These are phyloP conservation scores for Coemansia sp. DNA, from an alignment of 192 early-diverging fungal genomes.

Conservation along the genomic window DNA sequence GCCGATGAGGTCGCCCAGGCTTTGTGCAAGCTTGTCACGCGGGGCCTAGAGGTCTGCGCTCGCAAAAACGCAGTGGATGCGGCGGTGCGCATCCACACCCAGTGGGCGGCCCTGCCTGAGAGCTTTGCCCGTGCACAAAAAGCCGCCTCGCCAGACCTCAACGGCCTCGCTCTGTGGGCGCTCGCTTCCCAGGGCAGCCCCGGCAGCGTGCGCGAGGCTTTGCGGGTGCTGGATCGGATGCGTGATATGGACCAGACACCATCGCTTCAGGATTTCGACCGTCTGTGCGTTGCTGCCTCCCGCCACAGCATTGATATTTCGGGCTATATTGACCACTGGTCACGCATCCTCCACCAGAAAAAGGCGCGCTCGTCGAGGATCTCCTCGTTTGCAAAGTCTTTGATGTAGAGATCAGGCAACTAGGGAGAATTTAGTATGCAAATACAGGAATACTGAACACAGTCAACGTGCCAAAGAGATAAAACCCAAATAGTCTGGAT, in stretches of 20 bases:
- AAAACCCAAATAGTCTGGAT: too few relatives aligned
- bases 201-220: conserved; percentile 3
- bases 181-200: too few relatives aligned
- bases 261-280: neutral
- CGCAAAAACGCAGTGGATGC: neutral
- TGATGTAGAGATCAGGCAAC: conserved; percentile 4
- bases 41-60: neutral
- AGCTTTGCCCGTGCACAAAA: too few relatives aligned
- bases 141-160: neutral
- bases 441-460: too few relatives aligned
- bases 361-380: conserved; percentile 5
- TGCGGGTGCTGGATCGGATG: conserved; percentile 19
- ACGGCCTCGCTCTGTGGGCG: too few relatives aligned
- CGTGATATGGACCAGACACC: conserved; percentile 14
- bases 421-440: too few relatives aligned
- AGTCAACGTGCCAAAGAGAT: too few relatives aligned
- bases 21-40: neutral
- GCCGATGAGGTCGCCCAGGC: neutral
- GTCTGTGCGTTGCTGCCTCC: conserved; percentile 7
- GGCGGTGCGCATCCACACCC: neutral
- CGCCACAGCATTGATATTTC: conserved; percentile 7
- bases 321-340: conserved; percentile 7
- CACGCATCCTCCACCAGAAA: neutral
- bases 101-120: neutral
- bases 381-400: conserved; percentile 20